Conservation (phyloP, 2,329 filamentous ascomycete species). For the Massarina eburnea region DNA sequence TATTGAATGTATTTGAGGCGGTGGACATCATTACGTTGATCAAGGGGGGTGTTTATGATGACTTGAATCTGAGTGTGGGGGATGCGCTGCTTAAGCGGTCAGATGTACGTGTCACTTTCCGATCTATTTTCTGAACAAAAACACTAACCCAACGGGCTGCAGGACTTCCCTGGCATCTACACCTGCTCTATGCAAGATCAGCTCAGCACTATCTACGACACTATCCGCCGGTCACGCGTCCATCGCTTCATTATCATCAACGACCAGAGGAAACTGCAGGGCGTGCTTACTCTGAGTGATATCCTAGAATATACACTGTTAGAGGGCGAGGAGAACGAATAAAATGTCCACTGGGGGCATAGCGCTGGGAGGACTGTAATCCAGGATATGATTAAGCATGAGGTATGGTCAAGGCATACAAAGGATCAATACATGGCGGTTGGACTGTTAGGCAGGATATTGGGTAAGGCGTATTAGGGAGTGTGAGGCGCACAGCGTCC, state of each 20-base stretch:
- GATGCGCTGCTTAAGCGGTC: slow-evolving; percentile 85
- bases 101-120: slow-evolving; percentile 55
- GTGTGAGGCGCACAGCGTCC: no score
- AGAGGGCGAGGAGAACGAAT: slow-evolving; percentile 64
- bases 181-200: slow-evolving; percentile 91
- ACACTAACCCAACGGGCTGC: slow-evolving; percentile 19
- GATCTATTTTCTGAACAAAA: neutral
- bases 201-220: slow-evolving; percentile 94
- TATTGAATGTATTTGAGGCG: slow-evolving; percentile 96
- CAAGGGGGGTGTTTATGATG: slow-evolving; percentile 90
- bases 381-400: no score
- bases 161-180: slow-evolving; percentile 95
- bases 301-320: slow-evolving; percentile 94
- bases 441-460: no score
- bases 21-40: slow-evolving; percentile 97
- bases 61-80: slow-evolving; percentile 81
- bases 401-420: no score
- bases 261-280: slow-evolving; percentile 80
- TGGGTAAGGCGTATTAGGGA: no score
- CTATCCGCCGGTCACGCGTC: slow-evolving; percentile 90
- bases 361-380: no score
- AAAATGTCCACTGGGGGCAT: slow-evolving; percentile 4
- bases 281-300: slow-evolving; percentile 90
- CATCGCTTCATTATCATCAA: slow-evolving; percentile 93
- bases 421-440: no score